phyloP scores from a whole-genome alignment of 169 alveolate species.

The Perkinsus marinus region DNA sequence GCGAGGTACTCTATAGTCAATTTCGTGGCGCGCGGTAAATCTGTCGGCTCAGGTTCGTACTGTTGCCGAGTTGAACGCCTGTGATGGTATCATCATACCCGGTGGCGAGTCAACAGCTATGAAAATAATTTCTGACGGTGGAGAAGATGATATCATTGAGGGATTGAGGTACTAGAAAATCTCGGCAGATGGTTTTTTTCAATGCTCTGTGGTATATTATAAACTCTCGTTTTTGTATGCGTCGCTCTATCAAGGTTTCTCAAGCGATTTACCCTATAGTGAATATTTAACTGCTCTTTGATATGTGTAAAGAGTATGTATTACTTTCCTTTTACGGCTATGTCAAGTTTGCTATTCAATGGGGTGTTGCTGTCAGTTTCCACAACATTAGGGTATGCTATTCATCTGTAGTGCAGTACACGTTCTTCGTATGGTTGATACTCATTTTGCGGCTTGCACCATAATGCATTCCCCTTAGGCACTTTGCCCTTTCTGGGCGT shows the following conservation, averaged over 20 bases:
- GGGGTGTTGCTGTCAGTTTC: no score
- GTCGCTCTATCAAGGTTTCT: no score
- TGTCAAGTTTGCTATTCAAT: no score
- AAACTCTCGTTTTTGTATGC: no score
- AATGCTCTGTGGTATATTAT: no score
- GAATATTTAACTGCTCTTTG: no score
- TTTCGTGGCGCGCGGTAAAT: not conserved
- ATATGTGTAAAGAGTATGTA: no score
- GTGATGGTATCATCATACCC: slow-evolving; percentile 18
- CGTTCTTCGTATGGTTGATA: slow-evolving; percentile 7
- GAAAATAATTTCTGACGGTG: slow-evolving; percentile 23
- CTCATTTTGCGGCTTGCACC: no score
- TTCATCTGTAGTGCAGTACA: not conserved
- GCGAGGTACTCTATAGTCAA: not conserved
- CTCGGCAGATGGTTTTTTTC: no score
- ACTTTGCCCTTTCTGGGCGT: not conserved
- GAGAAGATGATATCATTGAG: not conserved
- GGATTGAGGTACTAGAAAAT: not conserved
- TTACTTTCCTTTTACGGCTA: no score
- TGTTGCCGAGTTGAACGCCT: not conserved
- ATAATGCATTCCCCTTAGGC: not conserved
- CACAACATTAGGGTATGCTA: not conserved
- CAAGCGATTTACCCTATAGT: no score
- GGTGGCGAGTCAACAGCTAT: slow-evolving; percentile 32
- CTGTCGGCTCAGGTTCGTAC: not conserved